Evolutionary conservation across 2,329 filamentous ascomycete species (phyloP).

Genomic region (Fusarium siculi): DNA sequence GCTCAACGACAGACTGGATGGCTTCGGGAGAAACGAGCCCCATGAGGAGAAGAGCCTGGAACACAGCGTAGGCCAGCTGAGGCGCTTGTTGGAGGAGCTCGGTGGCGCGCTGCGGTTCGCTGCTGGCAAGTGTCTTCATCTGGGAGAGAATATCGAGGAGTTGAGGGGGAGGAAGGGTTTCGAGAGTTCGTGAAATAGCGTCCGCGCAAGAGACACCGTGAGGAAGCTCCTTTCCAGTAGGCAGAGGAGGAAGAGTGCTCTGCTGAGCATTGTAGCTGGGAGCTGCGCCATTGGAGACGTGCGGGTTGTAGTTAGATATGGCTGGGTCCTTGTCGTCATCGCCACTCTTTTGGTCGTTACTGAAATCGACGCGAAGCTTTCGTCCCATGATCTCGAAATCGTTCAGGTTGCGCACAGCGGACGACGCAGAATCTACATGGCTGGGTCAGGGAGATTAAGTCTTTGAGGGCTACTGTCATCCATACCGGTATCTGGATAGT

Average conservation of each 20-base stretch:
- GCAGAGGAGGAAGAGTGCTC: slow-evolving; percentile 79
- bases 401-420: slow-evolving; percentile 94
- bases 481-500: slow-evolving; percentile 89
- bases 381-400: slow-evolving; percentile 95
- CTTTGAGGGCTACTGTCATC: slow-evolving; percentile 8
- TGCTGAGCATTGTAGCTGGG: slow-evolving; percentile 49
- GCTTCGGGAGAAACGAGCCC: slow-evolving; percentile 88
- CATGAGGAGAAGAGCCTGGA: slow-evolving; percentile 93
- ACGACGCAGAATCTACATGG: slow-evolving; percentile 77
- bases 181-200: slow-evolving; percentile 90
- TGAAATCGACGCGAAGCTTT: slow-evolving; percentile 94
- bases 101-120: slow-evolving; percentile 83
- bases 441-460: slow-evolving; percentile 25
- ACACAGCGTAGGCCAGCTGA: slow-evolving; percentile 93
- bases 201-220: slow-evolving; percentile 86
- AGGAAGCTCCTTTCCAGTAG: slow-evolving; percentile 84
- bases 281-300: slow-evolving; percentile 49
- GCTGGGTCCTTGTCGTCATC: slow-evolving; percentile 58
- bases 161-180: slow-evolving; percentile 85
- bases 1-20: slow-evolving; percentile 82
- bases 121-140: slow-evolving; percentile 89
- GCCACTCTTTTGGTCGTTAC: slow-evolving; percentile 85
- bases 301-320: slow-evolving; percentile 38
- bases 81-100: slow-evolving; percentile 89
- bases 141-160: slow-evolving; percentile 93